Evolutionary conservation across 805 yeast species (phyloP).

Genomic region (Ogataea degrootiae): DNA sequence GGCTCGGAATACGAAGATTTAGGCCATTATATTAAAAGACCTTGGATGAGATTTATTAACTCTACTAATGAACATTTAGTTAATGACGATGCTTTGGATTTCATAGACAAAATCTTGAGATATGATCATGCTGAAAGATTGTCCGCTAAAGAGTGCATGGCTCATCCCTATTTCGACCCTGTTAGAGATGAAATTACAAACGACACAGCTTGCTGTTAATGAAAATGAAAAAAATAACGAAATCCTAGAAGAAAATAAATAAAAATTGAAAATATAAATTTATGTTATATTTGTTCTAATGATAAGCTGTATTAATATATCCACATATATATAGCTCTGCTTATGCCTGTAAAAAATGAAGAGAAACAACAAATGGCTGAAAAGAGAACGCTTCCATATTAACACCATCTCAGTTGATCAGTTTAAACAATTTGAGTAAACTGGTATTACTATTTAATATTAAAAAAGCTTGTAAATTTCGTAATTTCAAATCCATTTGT

Average conservation of each 20-base stretch:
- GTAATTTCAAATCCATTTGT: not conserved
- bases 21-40: slow-evolving; percentile 70
- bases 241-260: too few species aligned
- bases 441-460: slow-evolving; percentile 13
- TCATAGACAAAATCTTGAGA: slow-evolving; percentile 71
- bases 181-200: slow-evolving; percentile 17
- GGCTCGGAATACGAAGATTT: slow-evolving; percentile 75
- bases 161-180: slow-evolving; percentile 45
- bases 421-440: slow-evolving; percentile 8
- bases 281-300: not conserved
- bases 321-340: slow-evolving; percentile 1
- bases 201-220: not conserved
- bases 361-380: too few species aligned
- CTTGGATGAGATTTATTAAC: slow-evolving; percentile 80
- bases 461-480: slow-evolving; percentile 11
- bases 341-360: not conserved
- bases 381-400: not conserved
- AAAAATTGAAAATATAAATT: not conserved
- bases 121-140: slow-evolving; percentile 87
- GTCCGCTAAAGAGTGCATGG: slow-evolving; percentile 86
- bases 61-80: slow-evolving; percentile 64
- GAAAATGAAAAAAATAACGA: not conserved
- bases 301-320: not conserved
- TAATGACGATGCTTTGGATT: slow-evolving; percentile 69
- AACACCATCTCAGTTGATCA: not conserved